A percentile compares a stretch with the other conserved stretches of the same genome.
Evolutionary conservation across 202 grass and related monocot species (phyloP).

Genomic region (Setaria viridis): DNA sequence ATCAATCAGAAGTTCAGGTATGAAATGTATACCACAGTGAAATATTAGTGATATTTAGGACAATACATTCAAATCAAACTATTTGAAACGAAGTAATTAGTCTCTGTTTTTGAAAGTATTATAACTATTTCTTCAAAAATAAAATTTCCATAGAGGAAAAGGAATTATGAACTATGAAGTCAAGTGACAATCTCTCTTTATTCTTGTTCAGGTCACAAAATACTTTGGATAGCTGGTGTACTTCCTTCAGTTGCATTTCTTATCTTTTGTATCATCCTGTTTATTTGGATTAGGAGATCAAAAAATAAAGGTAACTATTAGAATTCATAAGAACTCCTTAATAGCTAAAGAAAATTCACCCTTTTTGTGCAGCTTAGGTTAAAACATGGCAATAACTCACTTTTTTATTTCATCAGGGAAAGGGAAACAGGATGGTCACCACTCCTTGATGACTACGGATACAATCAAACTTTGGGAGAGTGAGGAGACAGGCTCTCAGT

Average conservation of each 20-base stretch:
- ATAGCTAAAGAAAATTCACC: background rate
- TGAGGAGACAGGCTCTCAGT: slow-evolving; percentile 38
- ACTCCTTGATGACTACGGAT: background rate
- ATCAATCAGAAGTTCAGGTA: slow-evolving; percentile 35
- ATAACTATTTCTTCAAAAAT: background rate
- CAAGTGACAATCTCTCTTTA: slow-evolving; percentile 25
- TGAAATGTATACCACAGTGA: background rate
- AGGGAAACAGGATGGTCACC: slow-evolving; percentile 15
- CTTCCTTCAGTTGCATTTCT: slow-evolving; percentile 33
- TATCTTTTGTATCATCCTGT: slow-evolving; percentile 30
- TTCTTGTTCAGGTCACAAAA: slow-evolving; percentile 37
- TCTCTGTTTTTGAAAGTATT: background rate
- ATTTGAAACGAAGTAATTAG: background rate
- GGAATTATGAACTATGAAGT: background rate
- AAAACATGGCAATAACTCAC: background rate
- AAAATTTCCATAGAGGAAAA: background rate
- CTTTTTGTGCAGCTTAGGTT: background rate
- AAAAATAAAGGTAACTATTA: slow-evolving; percentile 42
- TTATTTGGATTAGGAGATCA: slow-evolving; percentile 36
- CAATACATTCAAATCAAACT: background rate
- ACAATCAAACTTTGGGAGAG: slow-evolving; percentile 44
- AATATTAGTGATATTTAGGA: background rate
- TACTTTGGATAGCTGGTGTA: slow-evolving; percentile 37
- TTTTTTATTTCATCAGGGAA: slow-evolving; percentile 34
- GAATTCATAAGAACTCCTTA: background rate